Evolutionary conservation across 164 flowering plant genomes (phyloP), one percentile per base, ranked within the genome.

Genomic region (Stephania cephalantha): DNA sequence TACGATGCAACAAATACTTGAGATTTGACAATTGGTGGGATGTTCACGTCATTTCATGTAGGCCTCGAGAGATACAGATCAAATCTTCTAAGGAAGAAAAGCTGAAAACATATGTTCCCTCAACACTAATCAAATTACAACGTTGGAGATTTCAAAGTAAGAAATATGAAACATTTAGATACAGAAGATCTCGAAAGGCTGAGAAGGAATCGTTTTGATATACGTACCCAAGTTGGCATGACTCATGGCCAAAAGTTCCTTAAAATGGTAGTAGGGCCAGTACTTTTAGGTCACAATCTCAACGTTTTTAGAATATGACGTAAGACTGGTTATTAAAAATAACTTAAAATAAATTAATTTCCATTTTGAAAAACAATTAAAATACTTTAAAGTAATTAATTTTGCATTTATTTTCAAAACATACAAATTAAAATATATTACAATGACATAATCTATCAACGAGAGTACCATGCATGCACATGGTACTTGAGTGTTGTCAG

Each of bases 61-160:
- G 69, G 69, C 76, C 46, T 69, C 25, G 46, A 64, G 13, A 20
- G 70, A 44, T 9, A 48, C 83, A 84, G 58, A 74, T 76, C 73
- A 79, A 74, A 78, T 80, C 82, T 77, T 74, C 3, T n/a, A 69
- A 69, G 50, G 69, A 69, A 78, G 76, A 79, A 35, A 66, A 72
- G 74, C 71, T 74, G 58, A 9, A 6, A n/a, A 66, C 10, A 72
- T 68, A 64, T 81, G 83, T 77, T 72, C 72, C 83, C 68, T 48
- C 35, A 35, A 0, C 48, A 12, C 18, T 4, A 35, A 29, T 74
- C 68, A 69, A 35, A 20, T 68, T 66, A 44, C 46, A 45, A 25
- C 20, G 3, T 12, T 58, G 17, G 55, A 48, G 31, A 44, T 30
- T 2, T 13, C 13, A 30, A 35, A 35, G 42, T 35, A 35, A 48